These are phyloP conservation scores for Ceratocystis lukuohia DNA, from an alignment of 2,329 filamentous ascomycete species.

Conservation along the genomic window DNA sequence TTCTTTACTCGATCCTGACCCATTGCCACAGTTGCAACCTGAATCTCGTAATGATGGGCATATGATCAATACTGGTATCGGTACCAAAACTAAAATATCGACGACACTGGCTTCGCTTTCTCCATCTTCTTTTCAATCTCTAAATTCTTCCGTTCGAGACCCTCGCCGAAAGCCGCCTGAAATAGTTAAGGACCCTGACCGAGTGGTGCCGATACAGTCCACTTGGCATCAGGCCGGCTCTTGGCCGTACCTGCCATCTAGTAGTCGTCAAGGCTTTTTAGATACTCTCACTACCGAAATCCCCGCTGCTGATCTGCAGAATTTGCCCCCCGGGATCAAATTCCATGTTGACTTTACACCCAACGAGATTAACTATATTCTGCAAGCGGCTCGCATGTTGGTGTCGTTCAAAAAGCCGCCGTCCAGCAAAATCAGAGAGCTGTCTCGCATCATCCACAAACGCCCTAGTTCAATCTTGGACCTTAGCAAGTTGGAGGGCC, in stretches of 20 bases:
- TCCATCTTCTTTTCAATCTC: background rate
- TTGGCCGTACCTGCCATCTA: conserved; percentile 10
- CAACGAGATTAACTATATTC: conserved; percentile 27
- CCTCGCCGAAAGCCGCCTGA: background rate
- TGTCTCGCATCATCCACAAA: conserved; percentile 20
- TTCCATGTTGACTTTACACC: conserved; percentile 35
- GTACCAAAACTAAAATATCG: no score
- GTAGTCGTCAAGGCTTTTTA: background rate
- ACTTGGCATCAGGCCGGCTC: background rate
- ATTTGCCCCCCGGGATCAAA: background rate
- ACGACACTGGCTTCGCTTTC: no score
- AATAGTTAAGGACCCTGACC: background rate
- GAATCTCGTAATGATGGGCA: no score
- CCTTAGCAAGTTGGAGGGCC: conserved; percentile 18
- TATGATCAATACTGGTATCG: background rate
- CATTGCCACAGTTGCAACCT: background rate
- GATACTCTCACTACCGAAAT: background rate
- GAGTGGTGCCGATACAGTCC: background rate
- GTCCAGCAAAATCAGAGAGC: conserved; percentile 19
- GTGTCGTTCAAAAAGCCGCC: conserved; percentile 13
- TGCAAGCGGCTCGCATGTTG: conserved; percentile 16
- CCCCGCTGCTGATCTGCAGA: background rate
- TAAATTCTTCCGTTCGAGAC: background rate
- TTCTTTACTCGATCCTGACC: background rate
- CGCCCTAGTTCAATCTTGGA: conserved; percentile 13